phyloP scores from a whole-genome alignment of 164 flowering plant species.

The Litsea cubeba region DNA sequence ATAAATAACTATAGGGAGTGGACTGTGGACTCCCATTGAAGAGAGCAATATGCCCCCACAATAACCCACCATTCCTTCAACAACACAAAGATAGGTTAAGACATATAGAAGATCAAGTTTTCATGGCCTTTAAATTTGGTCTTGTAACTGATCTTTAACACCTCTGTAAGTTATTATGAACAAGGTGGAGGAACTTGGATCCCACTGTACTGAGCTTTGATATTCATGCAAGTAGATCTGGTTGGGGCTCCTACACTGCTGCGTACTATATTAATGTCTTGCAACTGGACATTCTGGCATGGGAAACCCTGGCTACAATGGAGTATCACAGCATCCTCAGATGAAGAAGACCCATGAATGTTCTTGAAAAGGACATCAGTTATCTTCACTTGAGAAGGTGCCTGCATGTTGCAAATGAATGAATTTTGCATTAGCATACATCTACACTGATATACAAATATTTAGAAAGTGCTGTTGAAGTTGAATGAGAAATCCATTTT shows the following conservation, averaged over 20 bases:
- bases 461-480: too few species aligned
- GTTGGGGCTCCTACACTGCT: neutral
- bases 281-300: conserved; percentile 41
- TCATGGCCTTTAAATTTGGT: too few species aligned
- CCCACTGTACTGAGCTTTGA: conserved; percentile 43
- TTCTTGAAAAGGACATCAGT: conserved; percentile 45
- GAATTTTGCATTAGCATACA: too few species aligned
- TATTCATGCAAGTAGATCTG: conserved; percentile 35
- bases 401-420: conserved; percentile 20
- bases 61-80: too few species aligned
- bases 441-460: too few species aligned
- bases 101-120: too few species aligned
- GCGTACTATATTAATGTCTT: conserved; percentile 33
- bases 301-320: conserved; percentile 52
- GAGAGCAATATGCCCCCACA: too few species aligned
- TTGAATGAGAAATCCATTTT: too few species aligned
- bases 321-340: conserved; percentile 44
- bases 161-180: neutral
- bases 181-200: conserved; percentile 61
- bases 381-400: conserved; percentile 46
- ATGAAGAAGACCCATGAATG: conserved; percentile 50
- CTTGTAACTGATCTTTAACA: too few species aligned
- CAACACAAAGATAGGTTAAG: too few species aligned
- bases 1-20: too few species aligned
- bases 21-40: too few species aligned